Evolutionary conservation across 1,284 basidiomycete genomes (phyloP).

Genomic region (Ustilago xerochloae): DNA sequence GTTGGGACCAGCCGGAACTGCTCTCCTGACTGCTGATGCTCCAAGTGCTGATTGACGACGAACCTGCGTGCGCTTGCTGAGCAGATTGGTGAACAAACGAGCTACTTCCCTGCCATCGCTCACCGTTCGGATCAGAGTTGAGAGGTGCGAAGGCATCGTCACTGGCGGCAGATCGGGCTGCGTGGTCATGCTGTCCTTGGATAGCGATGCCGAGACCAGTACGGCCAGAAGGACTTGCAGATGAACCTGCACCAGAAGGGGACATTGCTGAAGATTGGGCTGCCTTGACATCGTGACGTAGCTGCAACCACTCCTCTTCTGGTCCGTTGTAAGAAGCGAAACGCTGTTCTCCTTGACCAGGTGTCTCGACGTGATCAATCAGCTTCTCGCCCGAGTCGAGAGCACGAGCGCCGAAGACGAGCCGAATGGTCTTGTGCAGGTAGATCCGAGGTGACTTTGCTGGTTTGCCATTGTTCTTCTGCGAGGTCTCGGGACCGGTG

Average conservation of each 20-base stretch:
- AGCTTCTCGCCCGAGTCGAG: slow-evolving; percentile 54
- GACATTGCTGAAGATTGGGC: neutral
- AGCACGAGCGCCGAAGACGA: slow-evolving; percentile 56
- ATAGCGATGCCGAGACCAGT: slow-evolving; percentile 29
- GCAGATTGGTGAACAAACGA: neutral
- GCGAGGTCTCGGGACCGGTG: neutral
- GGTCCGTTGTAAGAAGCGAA: slow-evolving; percentile 53
- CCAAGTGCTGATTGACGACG: slow-evolving; percentile 8
- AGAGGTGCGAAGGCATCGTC: slow-evolving; percentile 9
- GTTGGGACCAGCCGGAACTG: too few relatives aligned
- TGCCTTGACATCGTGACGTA: slow-evolving; percentile 15
- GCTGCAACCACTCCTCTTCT: slow-evolving; percentile 49
- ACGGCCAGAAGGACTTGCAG: neutral
- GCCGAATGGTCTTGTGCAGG: slow-evolving; percentile 56
- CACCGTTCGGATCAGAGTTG: slow-evolving; percentile 59
- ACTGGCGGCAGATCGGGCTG: neutral
- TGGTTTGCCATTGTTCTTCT: slow-evolving; percentile 3
- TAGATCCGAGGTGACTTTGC: slow-evolving; percentile 41
- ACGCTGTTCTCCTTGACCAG: slow-evolving; percentile 30
- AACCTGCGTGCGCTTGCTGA: neutral
- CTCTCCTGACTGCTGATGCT: slow-evolving; percentile 25
- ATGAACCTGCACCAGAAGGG: neutral
- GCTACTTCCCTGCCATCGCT: slow-evolving; percentile 38
- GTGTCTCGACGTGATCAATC: slow-evolving; percentile 50
- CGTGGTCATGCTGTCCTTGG: neutral